These are phyloP conservation scores for Mycena galopus DNA, from an alignment of 768 basidiomycete species.

Conservation along the genomic window DNA sequence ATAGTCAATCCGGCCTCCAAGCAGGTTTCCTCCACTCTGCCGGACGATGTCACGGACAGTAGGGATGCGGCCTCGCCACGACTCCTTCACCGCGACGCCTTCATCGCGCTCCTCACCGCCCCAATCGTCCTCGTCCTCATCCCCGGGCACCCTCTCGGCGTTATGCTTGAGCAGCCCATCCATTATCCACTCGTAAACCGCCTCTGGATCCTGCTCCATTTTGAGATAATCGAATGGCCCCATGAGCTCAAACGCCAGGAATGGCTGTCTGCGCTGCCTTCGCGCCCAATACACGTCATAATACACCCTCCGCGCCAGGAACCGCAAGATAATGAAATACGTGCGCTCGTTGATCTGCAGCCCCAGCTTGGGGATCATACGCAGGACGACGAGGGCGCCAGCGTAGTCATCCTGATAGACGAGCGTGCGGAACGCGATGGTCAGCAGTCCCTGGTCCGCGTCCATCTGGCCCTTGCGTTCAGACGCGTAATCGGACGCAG, in stretches of 20 bases:
- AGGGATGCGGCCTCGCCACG: slow-evolving; percentile 22
- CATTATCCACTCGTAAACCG: slow-evolving; percentile 25
- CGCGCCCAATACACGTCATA: slow-evolving; percentile 28
- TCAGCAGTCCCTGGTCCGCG: slow-evolving; percentile 45
- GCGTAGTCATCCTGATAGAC: slow-evolving; percentile 60
- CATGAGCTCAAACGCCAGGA: slow-evolving; percentile 18
- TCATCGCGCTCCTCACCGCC: too few relatives aligned
- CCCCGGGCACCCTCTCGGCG: background rate
- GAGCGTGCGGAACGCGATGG: slow-evolving; percentile 59
- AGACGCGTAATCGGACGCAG: slow-evolving; percentile 46
- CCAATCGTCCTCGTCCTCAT: too few relatives aligned
- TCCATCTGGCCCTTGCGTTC: slow-evolving; percentile 8
- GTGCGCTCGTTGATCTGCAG: slow-evolving; percentile 50
- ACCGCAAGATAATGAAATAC: slow-evolving; percentile 56
- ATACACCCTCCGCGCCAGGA: slow-evolving; percentile 41
- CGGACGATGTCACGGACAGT: slow-evolving; percentile 20
- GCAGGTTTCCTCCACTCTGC: background rate
- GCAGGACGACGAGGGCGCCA: slow-evolving; percentile 58
- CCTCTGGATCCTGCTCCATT: slow-evolving; percentile 9
- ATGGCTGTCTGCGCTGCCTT: background rate
- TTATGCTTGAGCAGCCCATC: slow-evolving; percentile 17
- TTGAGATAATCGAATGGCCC: slow-evolving; percentile 11
- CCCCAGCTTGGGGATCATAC: slow-evolving; percentile 44
- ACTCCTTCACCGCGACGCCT: background rate
- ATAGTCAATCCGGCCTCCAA: slow-evolving; percentile 7